These are phyloP conservation scores for Coelastrella sp. DNA, from an alignment of 139 green algal species.

Conservation along the genomic window DNA sequence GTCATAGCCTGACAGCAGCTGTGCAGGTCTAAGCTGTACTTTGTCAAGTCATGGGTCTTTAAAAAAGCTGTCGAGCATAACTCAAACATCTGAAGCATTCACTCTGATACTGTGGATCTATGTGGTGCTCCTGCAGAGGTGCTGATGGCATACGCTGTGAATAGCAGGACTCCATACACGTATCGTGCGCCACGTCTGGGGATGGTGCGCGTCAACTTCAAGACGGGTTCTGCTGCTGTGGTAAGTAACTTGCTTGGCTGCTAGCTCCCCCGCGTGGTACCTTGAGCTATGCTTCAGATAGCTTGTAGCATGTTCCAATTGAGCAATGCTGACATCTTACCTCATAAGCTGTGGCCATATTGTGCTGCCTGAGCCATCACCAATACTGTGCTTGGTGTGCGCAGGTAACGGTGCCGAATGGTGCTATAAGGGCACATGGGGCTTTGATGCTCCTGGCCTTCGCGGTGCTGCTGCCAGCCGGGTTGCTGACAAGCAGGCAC, in stretches of 20 bases:
- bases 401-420: not conserved
- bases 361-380: too few species aligned
- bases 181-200: not conserved
- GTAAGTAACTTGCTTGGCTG: not conserved
- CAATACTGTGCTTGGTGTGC: not conserved
- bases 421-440: not conserved
- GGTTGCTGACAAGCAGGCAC: not conserved
- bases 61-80: too few species aligned
- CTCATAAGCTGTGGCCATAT: too few species aligned
- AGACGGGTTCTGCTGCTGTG: not conserved
- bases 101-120: too few species aligned
- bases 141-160: not conserved
- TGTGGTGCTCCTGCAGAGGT: not conserved
- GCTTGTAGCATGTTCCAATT: too few species aligned
- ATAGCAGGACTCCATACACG: constrained; percentile 17
- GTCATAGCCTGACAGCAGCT: too few species aligned
- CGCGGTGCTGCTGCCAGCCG: constrained; percentile 13
- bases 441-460: constrained; percentile 25
- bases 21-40: too few species aligned
- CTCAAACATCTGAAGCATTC: too few species aligned
- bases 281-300: too few species aligned
- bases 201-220: constrained; percentile 13
- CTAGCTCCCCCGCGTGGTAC: too few species aligned
- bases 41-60: too few species aligned
- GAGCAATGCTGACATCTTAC: too few species aligned